Percentiles rank a stretch among this genome's conserved stretches.
Conservation (phyloP, 352 stramenopile genomes). For the Globisporangium carolinianum region DNA sequence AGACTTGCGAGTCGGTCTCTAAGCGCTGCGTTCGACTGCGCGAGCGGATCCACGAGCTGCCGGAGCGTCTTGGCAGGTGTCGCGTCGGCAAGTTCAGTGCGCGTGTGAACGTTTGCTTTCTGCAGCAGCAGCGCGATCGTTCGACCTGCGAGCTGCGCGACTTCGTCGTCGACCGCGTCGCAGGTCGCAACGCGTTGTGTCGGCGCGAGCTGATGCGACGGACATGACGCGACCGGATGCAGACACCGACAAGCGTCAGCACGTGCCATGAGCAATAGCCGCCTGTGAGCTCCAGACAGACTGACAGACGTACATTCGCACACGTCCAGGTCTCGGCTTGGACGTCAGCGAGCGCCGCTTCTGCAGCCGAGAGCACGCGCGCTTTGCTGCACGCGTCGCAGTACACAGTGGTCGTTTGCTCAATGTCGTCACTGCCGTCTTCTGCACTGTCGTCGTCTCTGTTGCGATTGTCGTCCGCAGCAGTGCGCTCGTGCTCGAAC, state of each 20-base stretch:
- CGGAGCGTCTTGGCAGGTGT: constrained; percentile 19
- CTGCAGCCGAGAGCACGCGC: constrained; percentile 48
- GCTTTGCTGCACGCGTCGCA: constrained; percentile 80
- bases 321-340: constrained; percentile 51
- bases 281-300: not conserved
- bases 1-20: constrained; percentile 41
- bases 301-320: constrained; percentile 13
- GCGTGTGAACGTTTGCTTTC: constrained; percentile 39
- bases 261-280: no score
- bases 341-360: constrained; percentile 26
- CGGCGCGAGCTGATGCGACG: constrained; percentile 13
- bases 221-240: not conserved
- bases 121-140: constrained; percentile 38
- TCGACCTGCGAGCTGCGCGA: constrained; percentile 47
- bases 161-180: constrained; percentile 63
- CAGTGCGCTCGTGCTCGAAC: constrained; percentile 16
- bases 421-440: constrained; percentile 37
- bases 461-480: not conserved
- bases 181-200: constrained; percentile 33
- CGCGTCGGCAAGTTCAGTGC: constrained; percentile 51
- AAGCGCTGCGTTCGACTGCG: constrained; percentile 29
- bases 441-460: constrained; percentile 15
- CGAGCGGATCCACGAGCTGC: constrained; percentile 25
- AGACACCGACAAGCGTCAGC: not conserved
- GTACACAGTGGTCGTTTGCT: constrained; percentile 65